These are phyloP conservation scores for Russula abietina DNA, from an alignment of 768 basidiomycete genomes.

Conservation along the genomic window DNA sequence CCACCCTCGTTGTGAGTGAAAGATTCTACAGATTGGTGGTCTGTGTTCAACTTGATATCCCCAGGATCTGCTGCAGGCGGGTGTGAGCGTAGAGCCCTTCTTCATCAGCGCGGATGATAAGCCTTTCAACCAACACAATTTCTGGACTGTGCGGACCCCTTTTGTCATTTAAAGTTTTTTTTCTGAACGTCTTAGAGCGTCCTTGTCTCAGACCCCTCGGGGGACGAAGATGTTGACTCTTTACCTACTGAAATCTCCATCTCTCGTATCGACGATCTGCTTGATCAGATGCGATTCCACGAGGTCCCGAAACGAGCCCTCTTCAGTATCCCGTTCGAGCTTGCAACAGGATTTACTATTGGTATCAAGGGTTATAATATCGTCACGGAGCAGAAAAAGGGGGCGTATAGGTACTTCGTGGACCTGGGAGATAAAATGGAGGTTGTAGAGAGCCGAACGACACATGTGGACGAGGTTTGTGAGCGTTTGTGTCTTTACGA, in stretches of 20 bases:
- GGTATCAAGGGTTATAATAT: conserved; percentile 89
- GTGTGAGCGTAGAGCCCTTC: conserved; percentile 79
- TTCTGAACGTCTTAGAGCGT: conserved; percentile 45
- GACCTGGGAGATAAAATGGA: conserved; percentile 75
- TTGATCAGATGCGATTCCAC: conserved; percentile 73
- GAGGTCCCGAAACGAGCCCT: conserved; percentile 78
- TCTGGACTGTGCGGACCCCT: conserved; percentile 60
- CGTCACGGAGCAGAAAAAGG: conserved; percentile 84
- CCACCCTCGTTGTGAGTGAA: conserved; percentile 55
- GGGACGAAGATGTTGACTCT: conserved; percentile 43
- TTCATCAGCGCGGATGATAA: conserved; percentile 70
- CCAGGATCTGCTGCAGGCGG: conserved; percentile 77
- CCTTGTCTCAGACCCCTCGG: conserved; percentile 48
- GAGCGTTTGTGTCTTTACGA: not conserved
- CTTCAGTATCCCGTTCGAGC: conserved; percentile 75
- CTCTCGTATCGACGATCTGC: conserved; percentile 68
- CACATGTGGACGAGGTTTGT: conserved; percentile 70
- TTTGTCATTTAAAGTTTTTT: not conserved
- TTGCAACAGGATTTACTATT: conserved; percentile 68
- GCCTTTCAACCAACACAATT: conserved; percentile 65
- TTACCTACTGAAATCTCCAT: conserved; percentile 70
- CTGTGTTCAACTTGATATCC: not conserved
- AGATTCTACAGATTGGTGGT: not conserved
- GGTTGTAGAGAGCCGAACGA: conserved; percentile 62
- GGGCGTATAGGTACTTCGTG: conserved; percentile 73